Percentiles rank a stretch among this genome's conserved stretches.
phyloP scores from a whole-genome alignment of 495 filamentous ascomycete species.

The Aspergillus avenaceus region DNA sequence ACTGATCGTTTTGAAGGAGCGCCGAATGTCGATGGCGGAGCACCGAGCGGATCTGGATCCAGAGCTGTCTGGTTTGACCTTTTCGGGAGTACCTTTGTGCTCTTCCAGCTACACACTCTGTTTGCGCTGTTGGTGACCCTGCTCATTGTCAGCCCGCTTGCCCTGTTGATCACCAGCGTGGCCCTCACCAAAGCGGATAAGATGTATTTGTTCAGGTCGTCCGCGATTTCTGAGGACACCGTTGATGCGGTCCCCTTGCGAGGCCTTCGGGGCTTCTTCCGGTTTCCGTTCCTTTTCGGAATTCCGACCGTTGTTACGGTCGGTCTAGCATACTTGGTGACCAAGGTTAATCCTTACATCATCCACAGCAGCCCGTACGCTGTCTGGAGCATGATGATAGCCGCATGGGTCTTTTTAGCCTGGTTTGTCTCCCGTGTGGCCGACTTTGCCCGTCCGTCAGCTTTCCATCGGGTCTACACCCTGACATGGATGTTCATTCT shows the following conservation, averaged over 20 bases:
- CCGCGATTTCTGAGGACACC: constrained; percentile 52
- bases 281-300: constrained; percentile 73
- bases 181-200: constrained; percentile 62
- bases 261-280: constrained; percentile 77
- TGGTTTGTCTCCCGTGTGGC: constrained; percentile 85
- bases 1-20: constrained; percentile 63
- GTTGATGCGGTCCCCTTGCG: constrained; percentile 60
- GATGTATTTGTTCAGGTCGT: constrained; percentile 75
- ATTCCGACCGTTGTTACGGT: constrained; percentile 65
- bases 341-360: constrained; percentile 81
- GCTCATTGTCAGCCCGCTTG: constrained; percentile 69
- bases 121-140: constrained; percentile 85
- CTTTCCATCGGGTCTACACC: constrained; percentile 76
- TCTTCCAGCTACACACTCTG: constrained; percentile 73
- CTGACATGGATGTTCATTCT: constrained; percentile 78
- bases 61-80: constrained; percentile 91
- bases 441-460: constrained; percentile 78
- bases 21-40: constrained; percentile 53
- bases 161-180: constrained; percentile 64
- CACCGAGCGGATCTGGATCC: constrained; percentile 63
- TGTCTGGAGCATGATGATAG: constrained; percentile 82
- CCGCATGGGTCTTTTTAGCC: constrained; percentile 70
- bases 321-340: constrained; percentile 70
- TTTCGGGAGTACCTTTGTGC: constrained; percentile 74
- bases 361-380: constrained; percentile 81